Evolutionary conservation across 2,329 filamentous ascomycete species (phyloP).

Genomic region (Elsinoe batatas): DNA sequence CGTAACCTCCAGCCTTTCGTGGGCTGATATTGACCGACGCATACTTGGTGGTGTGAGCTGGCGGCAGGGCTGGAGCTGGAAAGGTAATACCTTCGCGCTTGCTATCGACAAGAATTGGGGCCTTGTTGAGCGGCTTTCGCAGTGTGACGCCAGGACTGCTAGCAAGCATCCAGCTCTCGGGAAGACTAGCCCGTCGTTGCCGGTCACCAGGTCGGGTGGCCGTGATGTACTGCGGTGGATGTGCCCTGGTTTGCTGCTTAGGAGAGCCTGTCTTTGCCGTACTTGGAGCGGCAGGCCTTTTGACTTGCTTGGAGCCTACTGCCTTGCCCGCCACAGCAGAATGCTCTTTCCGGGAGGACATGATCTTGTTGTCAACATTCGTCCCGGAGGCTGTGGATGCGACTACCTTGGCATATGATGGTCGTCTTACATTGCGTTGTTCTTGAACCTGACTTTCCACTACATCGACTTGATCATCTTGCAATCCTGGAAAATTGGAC

Average conservation of each 20-base stretch:
- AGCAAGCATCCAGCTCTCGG: constrained; percentile 20
- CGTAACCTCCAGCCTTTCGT: background rate
- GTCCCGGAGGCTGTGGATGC: background rate
- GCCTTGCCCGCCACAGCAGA: no score
- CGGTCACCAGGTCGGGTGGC: constrained; percentile 17
- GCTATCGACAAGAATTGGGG: background rate
- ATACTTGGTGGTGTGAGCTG: background rate
- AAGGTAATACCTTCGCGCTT: background rate
- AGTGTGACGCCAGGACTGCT: background rate
- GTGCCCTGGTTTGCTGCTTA: constrained; percentile 17
- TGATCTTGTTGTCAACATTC: no score
- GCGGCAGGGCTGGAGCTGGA: background rate
- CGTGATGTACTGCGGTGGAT: constrained; percentile 14
- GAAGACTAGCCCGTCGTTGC: constrained; percentile 21
- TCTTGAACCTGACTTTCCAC: background rate
- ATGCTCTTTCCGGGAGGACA: no score
- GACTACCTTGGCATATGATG: constrained; percentile 7
- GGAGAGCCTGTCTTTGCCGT: constrained; percentile 15
- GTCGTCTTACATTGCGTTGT: background rate
- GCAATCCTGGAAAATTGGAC: background rate
- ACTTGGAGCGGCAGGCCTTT: background rate
- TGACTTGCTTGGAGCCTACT: no score
- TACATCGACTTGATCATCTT: background rate
- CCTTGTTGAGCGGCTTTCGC: background rate
- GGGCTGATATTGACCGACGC: background rate